Conservation (phyloP, 768 basidiomycete genomes). For the Mycena latifolia region DNA sequence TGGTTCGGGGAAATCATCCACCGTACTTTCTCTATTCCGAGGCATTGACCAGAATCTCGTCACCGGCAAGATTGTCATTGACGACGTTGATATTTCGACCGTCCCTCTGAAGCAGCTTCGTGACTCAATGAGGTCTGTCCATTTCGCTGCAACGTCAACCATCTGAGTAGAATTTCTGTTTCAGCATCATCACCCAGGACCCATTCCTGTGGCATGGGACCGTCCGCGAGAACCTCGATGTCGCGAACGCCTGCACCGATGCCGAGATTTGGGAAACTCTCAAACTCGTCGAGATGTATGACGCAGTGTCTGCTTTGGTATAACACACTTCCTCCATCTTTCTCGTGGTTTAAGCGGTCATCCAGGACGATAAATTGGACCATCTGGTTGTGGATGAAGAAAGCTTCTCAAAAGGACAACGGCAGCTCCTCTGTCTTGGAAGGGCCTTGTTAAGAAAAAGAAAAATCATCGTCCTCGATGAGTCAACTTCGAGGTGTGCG, state of each 20-base stretch:
- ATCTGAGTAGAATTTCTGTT: background rate
- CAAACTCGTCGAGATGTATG: conserved; percentile 29
- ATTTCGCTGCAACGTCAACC: background rate
- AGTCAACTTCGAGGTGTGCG: conserved; percentile 29
- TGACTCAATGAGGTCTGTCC: conserved; percentile 27
- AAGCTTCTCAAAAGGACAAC: conserved; percentile 31
- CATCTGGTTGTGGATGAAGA: conserved; percentile 31
- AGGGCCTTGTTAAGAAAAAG: conserved; percentile 25
- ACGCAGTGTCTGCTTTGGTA: conserved; percentile 29
- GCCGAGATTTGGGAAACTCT: conserved; percentile 30
- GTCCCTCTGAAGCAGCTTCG: conserved; percentile 17
- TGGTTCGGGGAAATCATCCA: conserved; percentile 31
- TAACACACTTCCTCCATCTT: background rate
- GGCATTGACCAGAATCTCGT: conserved; percentile 33
- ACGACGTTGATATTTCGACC: conserved; percentile 28
- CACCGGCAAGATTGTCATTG: conserved; percentile 26
- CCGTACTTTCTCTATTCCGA: conserved; percentile 28
- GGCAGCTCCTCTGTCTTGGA: conserved; percentile 31
- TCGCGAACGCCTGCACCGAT: conserved; percentile 17
- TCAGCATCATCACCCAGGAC: conserved; percentile 30
- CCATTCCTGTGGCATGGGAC: conserved; percentile 34
- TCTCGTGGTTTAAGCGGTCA: background rate
- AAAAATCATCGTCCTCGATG: conserved; percentile 27
- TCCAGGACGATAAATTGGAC: conserved; percentile 28
- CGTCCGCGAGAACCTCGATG: conserved; percentile 29